phyloP scores from a whole-genome alignment of 2,329 filamentous ascomycete genomes.

The Aureobasidium sp. region DNA sequence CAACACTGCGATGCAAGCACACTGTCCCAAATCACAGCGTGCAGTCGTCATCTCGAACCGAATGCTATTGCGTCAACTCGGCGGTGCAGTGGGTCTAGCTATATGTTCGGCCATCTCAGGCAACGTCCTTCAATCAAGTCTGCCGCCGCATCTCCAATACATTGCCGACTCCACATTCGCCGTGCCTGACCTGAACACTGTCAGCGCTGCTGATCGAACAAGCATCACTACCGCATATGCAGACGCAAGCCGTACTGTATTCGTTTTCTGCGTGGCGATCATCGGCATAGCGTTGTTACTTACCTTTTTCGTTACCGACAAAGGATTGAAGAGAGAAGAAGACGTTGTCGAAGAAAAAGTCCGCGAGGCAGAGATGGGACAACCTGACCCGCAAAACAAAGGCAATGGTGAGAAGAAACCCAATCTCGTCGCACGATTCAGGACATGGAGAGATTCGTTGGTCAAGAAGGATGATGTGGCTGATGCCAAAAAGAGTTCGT shows the following conservation, averaged over 20 bases:
- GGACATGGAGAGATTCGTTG: neutral
- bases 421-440: neutral
- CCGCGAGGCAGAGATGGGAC: neutral
- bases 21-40: slow-evolving; percentile 28
- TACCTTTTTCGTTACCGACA: slow-evolving; percentile 41
- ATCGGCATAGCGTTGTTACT: slow-evolving; percentile 39
- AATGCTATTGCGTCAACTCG: slow-evolving; percentile 32
- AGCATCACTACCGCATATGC: slow-evolving; percentile 44
- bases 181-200: slow-evolving; percentile 23
- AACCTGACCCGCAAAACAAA: neutral
- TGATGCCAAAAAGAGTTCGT: neutral
- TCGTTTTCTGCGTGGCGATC: slow-evolving; percentile 47
- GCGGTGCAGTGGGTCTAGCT: slow-evolving; percentile 29
- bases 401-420: neutral
- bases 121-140: slow-evolving; percentile 26
- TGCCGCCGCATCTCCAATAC: slow-evolving; percentile 31
- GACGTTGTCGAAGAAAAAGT: neutral
- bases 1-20: slow-evolving; percentile 31
- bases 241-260: slow-evolving; percentile 46
- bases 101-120: slow-evolving; percentile 28
- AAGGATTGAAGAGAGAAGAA: slow-evolving; percentile 20
- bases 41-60: slow-evolving; percentile 32
- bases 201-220: slow-evolving; percentile 29
- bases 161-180: slow-evolving; percentile 34
- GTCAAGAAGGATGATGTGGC: neutral